Evolutionary conservation across 2,329 filamentous ascomycete species (phyloP).

Genomic region (Fusarium sp.): DNA sequence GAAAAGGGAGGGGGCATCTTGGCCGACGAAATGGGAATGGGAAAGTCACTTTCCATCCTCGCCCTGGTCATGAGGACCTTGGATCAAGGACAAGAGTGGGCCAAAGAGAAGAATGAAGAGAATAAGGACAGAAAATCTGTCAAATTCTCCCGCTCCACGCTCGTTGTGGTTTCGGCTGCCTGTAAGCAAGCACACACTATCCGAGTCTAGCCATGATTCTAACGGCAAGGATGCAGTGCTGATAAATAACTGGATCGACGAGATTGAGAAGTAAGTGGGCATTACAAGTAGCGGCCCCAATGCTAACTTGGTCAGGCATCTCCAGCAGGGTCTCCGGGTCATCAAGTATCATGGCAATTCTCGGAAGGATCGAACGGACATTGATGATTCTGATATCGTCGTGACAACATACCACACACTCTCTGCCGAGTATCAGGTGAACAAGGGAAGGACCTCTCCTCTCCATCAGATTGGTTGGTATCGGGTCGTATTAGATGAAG

Average conservation of each 20-base stretch:
- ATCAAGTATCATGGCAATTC: conserved; percentile 54
- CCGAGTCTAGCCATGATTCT: background rate
- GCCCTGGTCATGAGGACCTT: conserved; percentile 60
- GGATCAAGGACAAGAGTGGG: conserved; percentile 52
- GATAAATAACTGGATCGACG: conserved; percentile 54
- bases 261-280: conserved; percentile 51
- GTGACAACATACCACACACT: conserved; percentile 63
- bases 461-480: conserved; percentile 56
- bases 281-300: background rate
- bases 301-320: conserved; percentile 46
- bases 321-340: conserved; percentile 44
- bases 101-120: conserved; percentile 35
- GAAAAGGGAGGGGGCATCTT: conserved; percentile 61
- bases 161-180: conserved; percentile 59
- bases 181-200: conserved; percentile 48
- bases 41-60: conserved; percentile 67
- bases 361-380: conserved; percentile 32
- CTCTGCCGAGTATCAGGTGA: conserved; percentile 46
- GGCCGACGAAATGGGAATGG: conserved; percentile 72
- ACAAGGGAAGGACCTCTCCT: conserved; percentile 5
- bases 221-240: conserved; percentile 46
- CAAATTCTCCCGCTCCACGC: conserved; percentile 51
- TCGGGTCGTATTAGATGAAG: conserved; percentile 59
- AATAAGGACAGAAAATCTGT: conserved; percentile 25
- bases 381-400: conserved; percentile 55